Conservation (phyloP, 345 rosid genomes). For the Angophora floribunda region DNA sequence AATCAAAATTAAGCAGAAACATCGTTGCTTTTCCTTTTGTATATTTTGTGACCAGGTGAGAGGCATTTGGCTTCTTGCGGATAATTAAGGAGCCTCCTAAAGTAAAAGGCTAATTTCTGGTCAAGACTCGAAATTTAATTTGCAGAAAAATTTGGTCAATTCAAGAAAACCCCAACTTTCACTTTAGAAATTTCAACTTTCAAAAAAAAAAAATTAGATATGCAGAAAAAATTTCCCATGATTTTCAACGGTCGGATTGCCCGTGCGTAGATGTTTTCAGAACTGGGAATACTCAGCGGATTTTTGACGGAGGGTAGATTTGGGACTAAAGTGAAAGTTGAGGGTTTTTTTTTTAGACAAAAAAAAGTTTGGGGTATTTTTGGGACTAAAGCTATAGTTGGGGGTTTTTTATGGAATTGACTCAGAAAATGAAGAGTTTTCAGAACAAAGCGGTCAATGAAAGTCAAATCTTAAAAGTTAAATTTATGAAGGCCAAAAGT, state of each 20-base stretch:
- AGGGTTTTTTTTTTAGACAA: no score
- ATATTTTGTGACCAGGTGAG: not conserved
- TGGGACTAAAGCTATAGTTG: no score
- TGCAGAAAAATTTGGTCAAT: no score
- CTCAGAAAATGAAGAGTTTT: no score
- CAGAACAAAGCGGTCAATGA: not conserved
- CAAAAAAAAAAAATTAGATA: not conserved
- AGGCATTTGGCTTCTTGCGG: not conserved
- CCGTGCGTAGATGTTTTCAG: not conserved
- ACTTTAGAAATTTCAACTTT: no score
- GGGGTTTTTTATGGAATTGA: no score
- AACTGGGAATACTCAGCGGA: not conserved
- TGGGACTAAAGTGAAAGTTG: no score
- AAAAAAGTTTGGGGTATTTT: no score
- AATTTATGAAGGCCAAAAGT: not conserved
- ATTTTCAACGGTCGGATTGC: not conserved
- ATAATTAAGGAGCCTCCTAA: not conserved
- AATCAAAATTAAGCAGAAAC: not conserved
- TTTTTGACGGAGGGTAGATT: no score
- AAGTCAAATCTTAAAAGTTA: not conserved
- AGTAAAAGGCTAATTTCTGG: not conserved
- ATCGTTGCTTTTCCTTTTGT: not conserved
- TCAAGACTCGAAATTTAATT: not conserved
- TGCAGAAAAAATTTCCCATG: not conserved
- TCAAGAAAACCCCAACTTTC: no score